These are phyloP conservation scores for Asterionellopsis glacialis DNA, from an alignment of 108 stramenopile genomes.

Conservation along the genomic window DNA sequence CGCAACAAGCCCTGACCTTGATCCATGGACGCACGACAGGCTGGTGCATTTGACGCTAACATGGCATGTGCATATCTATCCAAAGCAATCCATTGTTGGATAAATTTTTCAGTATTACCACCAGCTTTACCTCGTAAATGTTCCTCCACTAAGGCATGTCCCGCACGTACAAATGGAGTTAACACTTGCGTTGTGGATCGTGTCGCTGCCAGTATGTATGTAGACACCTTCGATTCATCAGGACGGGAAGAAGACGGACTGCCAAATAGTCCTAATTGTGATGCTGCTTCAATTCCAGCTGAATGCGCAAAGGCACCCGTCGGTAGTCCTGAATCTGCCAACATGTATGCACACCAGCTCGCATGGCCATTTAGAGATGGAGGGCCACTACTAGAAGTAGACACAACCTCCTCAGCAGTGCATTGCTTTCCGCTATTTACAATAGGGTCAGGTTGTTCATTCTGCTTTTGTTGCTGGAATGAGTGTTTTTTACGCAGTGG, in stretches of 20 bases:
- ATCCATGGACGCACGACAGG: conserved; percentile 69
- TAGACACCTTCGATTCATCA: conserved; percentile 8
- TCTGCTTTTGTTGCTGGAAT: background rate
- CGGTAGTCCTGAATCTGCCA: conserved; percentile 77
- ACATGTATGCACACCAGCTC: conserved; percentile 34
- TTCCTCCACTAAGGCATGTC: conserved; percentile 34
- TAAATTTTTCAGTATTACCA: conserved; percentile 1
- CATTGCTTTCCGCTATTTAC: background rate
- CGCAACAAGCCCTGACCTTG: conserved; percentile 74
- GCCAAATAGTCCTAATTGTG: conserved; percentile 58
- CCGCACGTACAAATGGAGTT: conserved; percentile 51
- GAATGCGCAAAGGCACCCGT: conserved; percentile 87
- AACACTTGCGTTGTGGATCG: conserved; percentile 54
- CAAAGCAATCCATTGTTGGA: conserved; percentile 34
- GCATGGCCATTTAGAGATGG: background rate
- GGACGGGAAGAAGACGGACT: background rate
- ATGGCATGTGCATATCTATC: conserved; percentile 45
- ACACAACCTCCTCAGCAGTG: background rate
- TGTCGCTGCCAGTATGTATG: conserved; percentile 55
- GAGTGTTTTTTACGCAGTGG: background rate
- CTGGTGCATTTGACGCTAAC: conserved; percentile 53
- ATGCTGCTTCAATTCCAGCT: conserved; percentile 71
- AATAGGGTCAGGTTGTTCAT: background rate
- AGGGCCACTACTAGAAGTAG: background rate
- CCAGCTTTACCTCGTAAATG: background rate